Base-by-base conservation (phyloP, 306 rosid genomes). In the Neltuma alba region DNA sequence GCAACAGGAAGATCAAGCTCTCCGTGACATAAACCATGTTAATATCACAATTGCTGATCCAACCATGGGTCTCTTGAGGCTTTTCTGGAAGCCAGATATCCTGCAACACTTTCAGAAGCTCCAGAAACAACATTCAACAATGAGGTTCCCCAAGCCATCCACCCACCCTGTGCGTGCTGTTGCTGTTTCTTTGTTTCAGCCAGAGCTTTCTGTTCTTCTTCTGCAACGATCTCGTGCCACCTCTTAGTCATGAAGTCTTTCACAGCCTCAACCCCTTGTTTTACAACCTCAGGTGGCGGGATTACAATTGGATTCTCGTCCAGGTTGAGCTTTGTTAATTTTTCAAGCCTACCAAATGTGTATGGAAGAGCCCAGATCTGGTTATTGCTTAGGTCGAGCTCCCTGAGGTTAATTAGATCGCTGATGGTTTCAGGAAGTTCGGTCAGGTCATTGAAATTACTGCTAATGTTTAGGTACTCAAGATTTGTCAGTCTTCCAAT, bases 341-440 rank as follows among this genome's bases (percentile, higher is more conserved):
- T 88, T 72, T 85, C 76, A 50, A 88, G 89, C 89, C 78, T 50
- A 14, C 89, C 18, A 28, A 88, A 83, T 2, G 89, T 50, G 79
- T 79, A 62, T 30, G 91, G 89, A 72, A 88, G 86, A 42, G 75
- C 86, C 58, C 87, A 84, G 41, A 88, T 83, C 67, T 88, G 91
- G 75, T 88, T 88, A 55, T 88, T 88, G 83, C 91, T 83, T 6
- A 88, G 34, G 76, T 88, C 87, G 21, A 88, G 86, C 86, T 81
- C 91, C 36, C 45, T 72, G 12, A 88, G 67, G 86, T 85, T 88
- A 47, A 76, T 65, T 47, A 88, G 68, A 85, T 83, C 75, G 20
- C 89, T 77, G 58, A 85, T 63, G 73, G 87, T 88, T 75, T 85
- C 89, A 9, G 91, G 91, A 58, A 88, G 86, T 70, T 70, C 81